A percentile compares a stretch with the other conserved stretches of the same genome.
These are phyloP conservation scores for Turritis glabra DNA, from an alignment of 345 rosid genomes.

Conservation along the genomic window DNA sequence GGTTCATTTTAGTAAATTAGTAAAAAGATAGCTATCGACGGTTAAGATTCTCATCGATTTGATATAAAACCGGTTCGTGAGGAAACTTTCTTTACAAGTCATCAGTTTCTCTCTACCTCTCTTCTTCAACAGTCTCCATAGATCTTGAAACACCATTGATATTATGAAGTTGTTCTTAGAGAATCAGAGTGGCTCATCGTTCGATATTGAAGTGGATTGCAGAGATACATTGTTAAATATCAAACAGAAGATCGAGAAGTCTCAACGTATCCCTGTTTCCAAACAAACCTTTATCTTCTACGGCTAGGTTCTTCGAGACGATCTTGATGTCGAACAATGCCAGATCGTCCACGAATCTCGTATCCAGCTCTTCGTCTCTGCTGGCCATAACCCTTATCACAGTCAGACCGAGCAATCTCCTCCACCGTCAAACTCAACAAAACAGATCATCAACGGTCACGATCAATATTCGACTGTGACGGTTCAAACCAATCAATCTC, in stretches of 20 bases:
- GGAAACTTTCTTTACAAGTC: neutral
- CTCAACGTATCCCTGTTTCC: conserved; percentile 47
- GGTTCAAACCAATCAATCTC: neutral
- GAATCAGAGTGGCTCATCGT: conserved; percentile 21
- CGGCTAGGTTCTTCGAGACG: neutral
- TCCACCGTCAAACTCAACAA: neutral
- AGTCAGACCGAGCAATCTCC: neutral
- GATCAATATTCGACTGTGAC: neutral
- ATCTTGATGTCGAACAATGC: neutral
- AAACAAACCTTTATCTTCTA: neutral
- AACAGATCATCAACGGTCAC: neutral
- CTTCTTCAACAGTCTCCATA: conserved; percentile 7
- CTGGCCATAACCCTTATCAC: neutral
- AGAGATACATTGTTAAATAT: conserved; percentile 59
- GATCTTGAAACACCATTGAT: conserved; percentile 9
- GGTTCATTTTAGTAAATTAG: neutral
- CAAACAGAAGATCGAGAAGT: conserved; percentile 63
- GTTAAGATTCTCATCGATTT: neutral
- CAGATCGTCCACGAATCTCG: conserved; percentile 34
- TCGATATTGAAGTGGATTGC: conserved; percentile 52
- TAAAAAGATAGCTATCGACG: neutral
- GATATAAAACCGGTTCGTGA: neutral
- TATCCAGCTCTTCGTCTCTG: conserved; percentile 47
- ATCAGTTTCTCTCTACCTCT: neutral
- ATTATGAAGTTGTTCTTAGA: conserved; percentile 59